Percentiles rank a stretch among this genome's conserved stretches.
Evolutionary conservation across 495 filamentous ascomycete species (phyloP).

Genomic region (Penicillium soppii): DNA sequence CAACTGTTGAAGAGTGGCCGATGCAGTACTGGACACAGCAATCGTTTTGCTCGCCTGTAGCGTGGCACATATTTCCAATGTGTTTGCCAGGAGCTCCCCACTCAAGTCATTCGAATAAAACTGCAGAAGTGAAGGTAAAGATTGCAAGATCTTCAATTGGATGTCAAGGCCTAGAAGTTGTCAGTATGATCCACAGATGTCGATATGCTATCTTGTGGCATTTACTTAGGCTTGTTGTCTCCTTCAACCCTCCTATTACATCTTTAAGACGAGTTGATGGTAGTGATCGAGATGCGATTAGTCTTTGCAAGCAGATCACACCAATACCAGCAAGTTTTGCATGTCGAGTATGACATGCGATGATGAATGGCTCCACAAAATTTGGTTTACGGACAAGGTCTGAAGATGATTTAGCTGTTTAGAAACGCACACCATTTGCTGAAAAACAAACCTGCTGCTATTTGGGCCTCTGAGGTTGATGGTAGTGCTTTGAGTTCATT

Average conservation of each 20-base stretch:
- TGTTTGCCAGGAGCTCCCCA: slow-evolving; percentile 74
- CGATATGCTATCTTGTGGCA: not conserved
- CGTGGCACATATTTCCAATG: slow-evolving; percentile 86
- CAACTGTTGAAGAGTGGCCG: slow-evolving; percentile 91
- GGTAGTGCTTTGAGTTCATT: slow-evolving; percentile 83
- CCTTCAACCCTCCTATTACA: slow-evolving; percentile 80
- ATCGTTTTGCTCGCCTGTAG: slow-evolving; percentile 86
- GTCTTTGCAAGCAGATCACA: slow-evolving; percentile 81
- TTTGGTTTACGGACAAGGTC: slow-evolving; percentile 78
- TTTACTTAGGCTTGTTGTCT: slow-evolving; percentile 67
- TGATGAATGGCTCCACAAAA: slow-evolving; percentile 88
- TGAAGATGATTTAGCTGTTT: slow-evolving; percentile 38
- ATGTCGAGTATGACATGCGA: slow-evolving; percentile 88
- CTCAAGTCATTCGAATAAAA: slow-evolving; percentile 83
- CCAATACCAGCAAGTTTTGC: slow-evolving; percentile 83
- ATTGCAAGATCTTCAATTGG: slow-evolving; percentile 93
- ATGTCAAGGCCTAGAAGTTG: slow-evolving; percentile 72
- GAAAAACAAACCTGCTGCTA: slow-evolving; percentile 68
- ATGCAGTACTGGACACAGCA: slow-evolving; percentile 90
- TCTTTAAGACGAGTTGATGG: slow-evolving; percentile 73
- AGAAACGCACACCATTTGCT: not conserved
- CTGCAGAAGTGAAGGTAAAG: slow-evolving; percentile 85
- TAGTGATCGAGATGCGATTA: slow-evolving; percentile 76
- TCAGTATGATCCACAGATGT: slow-evolving; percentile 22
- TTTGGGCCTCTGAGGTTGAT: slow-evolving; percentile 74